phyloP scores from a whole-genome alignment of 106 monocot species.

The Dendrobium catenatum region DNA sequence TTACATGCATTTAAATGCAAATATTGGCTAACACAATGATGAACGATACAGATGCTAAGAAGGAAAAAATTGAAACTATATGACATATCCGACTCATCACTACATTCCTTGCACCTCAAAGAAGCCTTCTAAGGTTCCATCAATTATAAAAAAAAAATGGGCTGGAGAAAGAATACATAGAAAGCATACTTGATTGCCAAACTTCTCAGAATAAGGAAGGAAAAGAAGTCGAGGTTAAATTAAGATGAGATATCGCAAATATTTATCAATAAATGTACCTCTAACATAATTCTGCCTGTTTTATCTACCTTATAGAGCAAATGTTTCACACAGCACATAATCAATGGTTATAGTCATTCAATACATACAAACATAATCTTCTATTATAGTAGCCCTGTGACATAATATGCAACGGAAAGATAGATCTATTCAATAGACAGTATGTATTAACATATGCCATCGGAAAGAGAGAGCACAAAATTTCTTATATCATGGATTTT shows the following conservation, averaged over 20 bases:
- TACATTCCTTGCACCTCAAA: not conserved
- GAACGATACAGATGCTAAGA: not conserved
- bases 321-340: not conserved
- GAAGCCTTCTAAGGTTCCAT: not conserved
- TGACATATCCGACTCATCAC: not conserved
- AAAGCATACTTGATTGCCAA: not conserved
- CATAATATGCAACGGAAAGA: too few relatives aligned
- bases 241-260: not conserved
- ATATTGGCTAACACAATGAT: not conserved
- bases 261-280: not conserved
- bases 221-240: not conserved
- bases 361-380: not conserved
- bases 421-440: not conserved
- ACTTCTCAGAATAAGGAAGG: not conserved
- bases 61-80: not conserved
- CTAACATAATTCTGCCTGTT: not conserved
- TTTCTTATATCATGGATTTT: not conserved
- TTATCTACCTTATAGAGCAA: not conserved
- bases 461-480: not conserved
- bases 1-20: not conserved
- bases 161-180: not conserved
- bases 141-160: not conserved
- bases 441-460: not conserved
- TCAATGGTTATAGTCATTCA: not conserved
- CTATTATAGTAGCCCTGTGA: not conserved